Conservation (phyloP, 306 rosid genomes). For the Sesbania bispinosa region DNA sequence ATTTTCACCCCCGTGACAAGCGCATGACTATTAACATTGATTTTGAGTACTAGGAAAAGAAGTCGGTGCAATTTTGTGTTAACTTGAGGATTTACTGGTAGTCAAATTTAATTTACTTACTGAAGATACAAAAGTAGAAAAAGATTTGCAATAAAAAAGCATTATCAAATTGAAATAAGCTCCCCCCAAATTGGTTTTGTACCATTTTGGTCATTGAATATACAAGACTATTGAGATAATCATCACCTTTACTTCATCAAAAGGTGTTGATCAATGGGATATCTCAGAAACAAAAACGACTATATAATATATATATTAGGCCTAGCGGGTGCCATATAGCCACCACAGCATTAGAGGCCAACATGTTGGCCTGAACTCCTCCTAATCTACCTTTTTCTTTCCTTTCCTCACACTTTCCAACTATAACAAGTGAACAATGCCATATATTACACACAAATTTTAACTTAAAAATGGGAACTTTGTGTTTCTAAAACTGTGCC, state of each 20-base stretch:
- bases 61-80: neutral
- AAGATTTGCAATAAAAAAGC: slow-evolving; percentile 11
- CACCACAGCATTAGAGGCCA: slow-evolving; percentile 77
- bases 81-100: neutral
- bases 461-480: neutral
- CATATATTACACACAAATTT: slow-evolving; percentile 31
- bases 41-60: neutral
- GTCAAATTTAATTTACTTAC: neutral
- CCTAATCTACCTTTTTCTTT: slow-evolving; percentile 36
- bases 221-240: slow-evolving; percentile 30
- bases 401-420: slow-evolving; percentile 22
- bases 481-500: slow-evolving; percentile 46
- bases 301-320: slow-evolving; percentile 31
- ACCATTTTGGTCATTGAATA: slow-evolving; percentile 36
- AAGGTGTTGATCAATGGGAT: slow-evolving; percentile 30
- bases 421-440: slow-evolving; percentile 14
- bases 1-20: slow-evolving; percentile 13
- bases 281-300: slow-evolving; percentile 25
- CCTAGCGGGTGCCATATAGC: slow-evolving; percentile 91
- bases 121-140: neutral
- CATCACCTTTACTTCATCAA: slow-evolving; percentile 32
- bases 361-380: slow-evolving; percentile 43
- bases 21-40: too few species aligned
- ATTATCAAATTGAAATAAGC: slow-evolving; percentile 24
- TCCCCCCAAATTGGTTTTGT: slow-evolving; percentile 32